These are phyloP conservation scores for Trypethelium eluteriae DNA, from an alignment of 495 filamentous ascomycete genomes.

Conservation along the genomic window DNA sequence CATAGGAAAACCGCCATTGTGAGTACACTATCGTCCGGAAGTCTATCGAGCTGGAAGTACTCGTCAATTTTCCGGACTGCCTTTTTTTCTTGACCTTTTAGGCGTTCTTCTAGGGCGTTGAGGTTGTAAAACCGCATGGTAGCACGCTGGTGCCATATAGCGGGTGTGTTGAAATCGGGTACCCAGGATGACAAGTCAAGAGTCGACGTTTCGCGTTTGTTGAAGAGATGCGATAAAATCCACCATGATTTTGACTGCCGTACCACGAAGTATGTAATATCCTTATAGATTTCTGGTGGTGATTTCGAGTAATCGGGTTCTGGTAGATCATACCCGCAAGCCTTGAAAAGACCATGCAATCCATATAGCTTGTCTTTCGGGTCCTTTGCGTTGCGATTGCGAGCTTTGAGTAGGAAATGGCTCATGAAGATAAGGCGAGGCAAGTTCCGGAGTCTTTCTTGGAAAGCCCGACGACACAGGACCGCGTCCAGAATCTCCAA, in stretches of 20 bases:
- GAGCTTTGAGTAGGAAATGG: conserved; percentile 6
- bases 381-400: background rate
- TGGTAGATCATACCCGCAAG: background rate
- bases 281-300: background rate
- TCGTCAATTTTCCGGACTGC: background rate
- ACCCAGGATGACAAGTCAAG: conserved; percentile 1
- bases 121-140: background rate
- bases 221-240: conserved; percentile 8
- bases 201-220: background rate
- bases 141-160: background rate
- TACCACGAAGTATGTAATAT: background rate
- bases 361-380: conserved; percentile 2
- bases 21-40: background rate
- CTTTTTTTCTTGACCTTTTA: background rate
- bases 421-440: background rate
- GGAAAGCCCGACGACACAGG: background rate
- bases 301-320: background rate
- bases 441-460: background rate
- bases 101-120: background rate
- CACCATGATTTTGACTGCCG: conserved; percentile 1
- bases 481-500: background rate
- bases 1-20: background rate
- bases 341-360: background rate
- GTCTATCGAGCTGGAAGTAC: background rate
- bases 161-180: background rate